phyloP scores from a whole-genome alignment of 2,329 filamentous ascomycete species.

The Lizonia empirigonia region DNA sequence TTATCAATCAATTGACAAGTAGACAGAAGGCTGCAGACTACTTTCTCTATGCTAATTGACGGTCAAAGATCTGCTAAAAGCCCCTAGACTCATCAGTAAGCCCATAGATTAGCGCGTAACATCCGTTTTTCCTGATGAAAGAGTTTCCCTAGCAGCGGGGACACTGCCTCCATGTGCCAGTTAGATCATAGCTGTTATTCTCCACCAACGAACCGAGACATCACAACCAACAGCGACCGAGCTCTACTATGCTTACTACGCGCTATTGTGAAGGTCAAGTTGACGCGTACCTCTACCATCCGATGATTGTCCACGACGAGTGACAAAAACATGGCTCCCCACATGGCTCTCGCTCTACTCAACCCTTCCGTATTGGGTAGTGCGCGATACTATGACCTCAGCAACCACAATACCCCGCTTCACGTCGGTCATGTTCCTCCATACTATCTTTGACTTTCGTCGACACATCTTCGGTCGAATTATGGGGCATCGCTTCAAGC shows the following conservation, averaged over 20 bases:
- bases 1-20: no score
- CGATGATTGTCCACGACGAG: background rate
- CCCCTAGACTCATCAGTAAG: no score
- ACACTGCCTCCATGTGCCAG: background rate
- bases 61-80: no score
- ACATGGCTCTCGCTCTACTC: background rate
- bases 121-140: no score
- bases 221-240: background rate
- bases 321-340: background rate
- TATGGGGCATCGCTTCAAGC: slow-evolving; percentile 1
- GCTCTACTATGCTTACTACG: slow-evolving; percentile 2
- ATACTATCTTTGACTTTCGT: background rate
- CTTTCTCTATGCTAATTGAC: no score
- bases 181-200: background rate
- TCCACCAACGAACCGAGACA: background rate
- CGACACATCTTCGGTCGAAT: background rate
- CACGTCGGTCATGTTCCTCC: background rate
- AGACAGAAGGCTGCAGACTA: no score
- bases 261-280: background rate
- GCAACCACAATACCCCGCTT: slow-evolving; percentile 5
- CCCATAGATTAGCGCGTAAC: no score
- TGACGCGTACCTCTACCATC: slow-evolving; percentile 2
- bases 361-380: slow-evolving; percentile 9
- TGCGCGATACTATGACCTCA: slow-evolving; percentile 14
- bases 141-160: background rate